A percentile compares a stretch with the other conserved stretches of the same genome.
Evolutionary conservation across 805 yeast genomes (phyloP).

Genomic region (Lipomyces starkeyi): DNA sequence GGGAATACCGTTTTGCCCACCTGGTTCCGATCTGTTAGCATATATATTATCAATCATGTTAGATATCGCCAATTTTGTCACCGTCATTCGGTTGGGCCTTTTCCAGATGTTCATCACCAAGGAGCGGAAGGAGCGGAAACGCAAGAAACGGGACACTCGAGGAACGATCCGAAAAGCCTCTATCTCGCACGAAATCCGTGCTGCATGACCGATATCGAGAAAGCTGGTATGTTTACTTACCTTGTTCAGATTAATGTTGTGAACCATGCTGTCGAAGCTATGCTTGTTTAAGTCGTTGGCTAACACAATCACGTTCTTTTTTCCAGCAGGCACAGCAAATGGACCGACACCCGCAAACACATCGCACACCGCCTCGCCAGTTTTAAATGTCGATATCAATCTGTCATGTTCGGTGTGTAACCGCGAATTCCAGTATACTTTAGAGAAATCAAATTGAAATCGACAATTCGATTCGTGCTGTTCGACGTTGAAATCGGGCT

Average conservation of each 20-base stretch:
- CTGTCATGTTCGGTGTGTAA: slow-evolving; percentile 92
- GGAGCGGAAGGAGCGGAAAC: slow-evolving; percentile 37
- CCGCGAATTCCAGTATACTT: slow-evolving; percentile 97
- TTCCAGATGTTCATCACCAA: slow-evolving; percentile 34
- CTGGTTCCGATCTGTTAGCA: slow-evolving; percentile 13
- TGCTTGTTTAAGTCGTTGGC: slow-evolving; percentile 95
- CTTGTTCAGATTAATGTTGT: slow-evolving; percentile 70
- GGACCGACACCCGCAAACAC: slow-evolving; percentile 99
- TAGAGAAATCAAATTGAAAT: slow-evolving; percentile 86
- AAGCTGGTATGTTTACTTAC: slow-evolving; percentile 46
- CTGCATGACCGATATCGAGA: slow-evolving; percentile 8
- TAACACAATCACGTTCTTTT: slow-evolving; percentile 74
- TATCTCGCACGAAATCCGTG: slow-evolving; percentile 21
- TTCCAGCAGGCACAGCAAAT: slow-evolving; percentile 94
- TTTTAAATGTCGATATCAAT: slow-evolving; percentile 62
- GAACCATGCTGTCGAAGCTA: slow-evolving; percentile 70
- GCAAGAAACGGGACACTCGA: slow-evolving; percentile 26
- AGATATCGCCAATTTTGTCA: slow-evolving; percentile 28
- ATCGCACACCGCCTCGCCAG: slow-evolving; percentile 83
- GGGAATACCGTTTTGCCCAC: slow-evolving; percentile 58
- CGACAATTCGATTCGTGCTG: slow-evolving; percentile 78
- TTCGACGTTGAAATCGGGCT: slow-evolving; percentile 72
- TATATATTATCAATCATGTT: slow-evolving; percentile 16
- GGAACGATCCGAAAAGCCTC: slow-evolving; percentile 24
- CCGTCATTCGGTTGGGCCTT: slow-evolving; percentile 32